Percentiles rank a stretch among this genome's conserved stretches.
Evolutionary conservation across 371 early-diverging fungal species (phyloP).

Genomic region (Mucor irregularis): DNA sequence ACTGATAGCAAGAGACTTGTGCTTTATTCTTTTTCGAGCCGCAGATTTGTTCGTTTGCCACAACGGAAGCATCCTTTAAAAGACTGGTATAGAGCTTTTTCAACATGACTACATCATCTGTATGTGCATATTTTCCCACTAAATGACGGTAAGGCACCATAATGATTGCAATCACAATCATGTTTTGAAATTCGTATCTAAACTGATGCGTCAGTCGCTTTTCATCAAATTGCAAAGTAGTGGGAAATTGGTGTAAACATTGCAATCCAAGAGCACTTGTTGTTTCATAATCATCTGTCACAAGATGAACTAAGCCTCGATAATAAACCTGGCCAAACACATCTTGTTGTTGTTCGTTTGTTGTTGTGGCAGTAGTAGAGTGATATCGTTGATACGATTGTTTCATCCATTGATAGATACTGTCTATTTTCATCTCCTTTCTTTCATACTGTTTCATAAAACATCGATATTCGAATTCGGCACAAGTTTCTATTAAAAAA

Average conservation of each 20-base stretch:
- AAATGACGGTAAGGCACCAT: conserved; percentile 63
- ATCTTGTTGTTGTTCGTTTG: too few species aligned
- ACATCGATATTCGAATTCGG: conserved; percentile 63
- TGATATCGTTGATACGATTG: too few species aligned
- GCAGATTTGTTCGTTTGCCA: background rate
- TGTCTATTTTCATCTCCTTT: too few species aligned
- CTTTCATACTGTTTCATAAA: conserved; percentile 68
- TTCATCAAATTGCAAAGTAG: conserved; percentile 63
- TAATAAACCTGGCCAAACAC: background rate
- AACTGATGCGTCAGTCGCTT: conserved; percentile 54
- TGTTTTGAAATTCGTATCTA: conserved; percentile 70
- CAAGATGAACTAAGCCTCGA: conserved; percentile 20
- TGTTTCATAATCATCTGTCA: conserved; percentile 12
- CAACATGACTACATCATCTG: conserved; percentile 33
- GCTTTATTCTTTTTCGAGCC: too few species aligned
- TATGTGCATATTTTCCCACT: conserved; percentile 29
- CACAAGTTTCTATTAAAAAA: conserved; percentile 14
- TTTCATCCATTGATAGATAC: too few species aligned
- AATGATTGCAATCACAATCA: conserved; percentile 60
- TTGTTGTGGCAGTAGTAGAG: too few species aligned
- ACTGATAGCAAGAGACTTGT: too few species aligned
- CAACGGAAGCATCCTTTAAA: background rate
- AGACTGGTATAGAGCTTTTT: conserved; percentile 33
- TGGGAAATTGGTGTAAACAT: conserved; percentile 27
- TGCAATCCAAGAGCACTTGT: background rate